Base-by-base conservation (phyloP, 768 basidiomycete species). In the Calocera viscosa region DNA sequence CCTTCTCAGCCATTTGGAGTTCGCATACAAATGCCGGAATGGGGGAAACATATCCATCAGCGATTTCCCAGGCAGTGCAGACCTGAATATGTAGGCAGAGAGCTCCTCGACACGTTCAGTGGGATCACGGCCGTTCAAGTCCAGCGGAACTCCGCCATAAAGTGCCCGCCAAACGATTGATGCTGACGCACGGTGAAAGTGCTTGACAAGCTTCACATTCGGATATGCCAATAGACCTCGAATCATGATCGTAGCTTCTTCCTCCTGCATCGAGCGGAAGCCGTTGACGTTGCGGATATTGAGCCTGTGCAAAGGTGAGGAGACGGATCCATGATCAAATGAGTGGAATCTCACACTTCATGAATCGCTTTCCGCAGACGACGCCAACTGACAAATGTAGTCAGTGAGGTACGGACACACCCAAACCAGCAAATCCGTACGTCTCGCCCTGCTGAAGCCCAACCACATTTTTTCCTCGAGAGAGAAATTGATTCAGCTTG, bases 401-500 rank as follows among this genome's bases (percentile, higher is more conserved):
- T 26, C 53, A 60, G 22, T 16, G 30, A 11, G 7, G 3, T 24
- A 17, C 30, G 30, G 30, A 5, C 26, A 10, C 14, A 26, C 14
- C 2, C 16, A 8, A 11, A 5, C 14, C 14, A 60, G 7, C 5
- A 11, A 5, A 28, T 16, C 2, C 53, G 10, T 22, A 60, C 53
- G 19, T 47, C 19, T 60, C 53, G 14, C 53, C 53, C 2, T 26
- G 53, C 10, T 60, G 53, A 2, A 22, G 5, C 11, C 14, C 53
- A 60, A 60, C 53, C 16, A 60, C 14, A 30, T 60, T 60, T 11
- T 19, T 16, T 2, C 53, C 53, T 30, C 53, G 11, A 2, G 53
- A 60, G 10, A 60, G 22, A 60, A 60, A 60, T 26, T 60, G 53
- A 26, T 60, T 60, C 14, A 60, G 30, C 26, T 60, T 60, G 53